A percentile compares a stretch with the other conserved stretches of the same genome.
These are phyloP conservation scores for Pseudonitzschia multistriata DNA, from an alignment of 108 stramenopile species.

Conservation along the genomic window DNA sequence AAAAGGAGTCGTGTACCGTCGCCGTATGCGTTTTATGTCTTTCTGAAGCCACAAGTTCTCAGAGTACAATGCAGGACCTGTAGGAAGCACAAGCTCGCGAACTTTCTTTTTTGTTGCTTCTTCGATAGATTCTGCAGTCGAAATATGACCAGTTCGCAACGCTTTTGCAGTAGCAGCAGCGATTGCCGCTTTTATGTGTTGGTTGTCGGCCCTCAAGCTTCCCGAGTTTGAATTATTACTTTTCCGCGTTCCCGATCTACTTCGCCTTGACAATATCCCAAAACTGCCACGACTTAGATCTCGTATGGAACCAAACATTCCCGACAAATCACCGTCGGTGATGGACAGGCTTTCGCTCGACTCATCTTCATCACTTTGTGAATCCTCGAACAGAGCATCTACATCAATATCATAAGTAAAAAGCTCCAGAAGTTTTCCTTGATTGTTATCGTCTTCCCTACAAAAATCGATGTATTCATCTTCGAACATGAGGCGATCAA, in stretches of 20 bases:
- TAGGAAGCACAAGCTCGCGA: conserved; percentile 57
- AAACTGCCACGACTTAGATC: neutral
- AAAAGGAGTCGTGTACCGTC: conserved; percentile 56
- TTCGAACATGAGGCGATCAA: conserved; percentile 68
- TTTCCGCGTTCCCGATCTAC: neutral
- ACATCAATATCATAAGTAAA: conserved; percentile 85
- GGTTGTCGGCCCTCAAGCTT: neutral
- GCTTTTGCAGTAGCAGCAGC: conserved; percentile 7
- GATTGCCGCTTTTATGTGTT: conserved; percentile 4
- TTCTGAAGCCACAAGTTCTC: conserved; percentile 59
- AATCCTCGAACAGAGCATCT: conserved; percentile 55
- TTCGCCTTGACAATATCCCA: neutral
- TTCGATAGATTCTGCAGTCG: neutral
- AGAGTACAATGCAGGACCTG: conserved; percentile 54
- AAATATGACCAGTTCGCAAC: neutral
- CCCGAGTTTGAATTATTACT: neutral
- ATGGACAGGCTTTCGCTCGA: neutral
- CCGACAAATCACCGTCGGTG: neutral
- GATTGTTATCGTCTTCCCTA: conserved; percentile 34
- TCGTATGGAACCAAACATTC: neutral
- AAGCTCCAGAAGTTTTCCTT: conserved; percentile 60
- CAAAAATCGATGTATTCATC: conserved; percentile 52
- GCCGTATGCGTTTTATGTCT: conserved; percentile 68
- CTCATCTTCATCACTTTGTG: conserved; percentile 6
- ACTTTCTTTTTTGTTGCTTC: neutral